phyloP scores from a whole-genome alignment of 2,329 filamentous ascomycete genomes.

The Thyridium curvatum region DNA sequence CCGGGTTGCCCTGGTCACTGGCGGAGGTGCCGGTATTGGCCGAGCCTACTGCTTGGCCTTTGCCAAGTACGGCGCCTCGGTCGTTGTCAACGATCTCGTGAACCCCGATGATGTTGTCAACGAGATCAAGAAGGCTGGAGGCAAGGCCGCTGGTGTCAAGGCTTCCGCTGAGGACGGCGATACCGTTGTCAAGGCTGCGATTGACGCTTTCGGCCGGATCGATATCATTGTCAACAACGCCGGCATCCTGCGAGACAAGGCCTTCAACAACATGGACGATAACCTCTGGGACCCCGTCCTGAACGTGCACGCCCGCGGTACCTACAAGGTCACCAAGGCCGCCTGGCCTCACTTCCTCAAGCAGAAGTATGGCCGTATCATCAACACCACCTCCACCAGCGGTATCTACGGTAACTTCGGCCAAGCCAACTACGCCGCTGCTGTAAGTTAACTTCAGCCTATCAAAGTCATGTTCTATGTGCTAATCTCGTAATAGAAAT shows the following conservation, averaged over 20 bases:
- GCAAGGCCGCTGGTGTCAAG: constrained; percentile 88
- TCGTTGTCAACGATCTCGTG: constrained; percentile 94
- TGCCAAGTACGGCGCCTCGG: constrained; percentile 72
- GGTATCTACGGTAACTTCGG: constrained; percentile 99
- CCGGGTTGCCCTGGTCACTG: constrained; percentile 81
- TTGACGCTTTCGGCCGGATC: constrained; percentile 87
- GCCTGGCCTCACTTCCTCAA: constrained; percentile 97
- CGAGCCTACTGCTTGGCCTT: constrained; percentile 82
- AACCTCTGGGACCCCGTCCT: constrained; percentile 87
- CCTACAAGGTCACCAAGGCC: constrained; percentile 94
- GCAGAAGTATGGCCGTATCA: constrained; percentile 94
- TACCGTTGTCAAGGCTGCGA: constrained; percentile 82
- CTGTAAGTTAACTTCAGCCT: constrained; percentile 46
- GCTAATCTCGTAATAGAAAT: constrained; percentile 50
- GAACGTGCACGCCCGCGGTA: constrained; percentile 87
- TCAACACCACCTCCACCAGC: constrained; percentile 95
- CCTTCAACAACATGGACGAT: constrained; percentile 96
- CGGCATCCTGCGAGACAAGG: constrained; percentile 95
- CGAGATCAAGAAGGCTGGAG: constrained; percentile 86
- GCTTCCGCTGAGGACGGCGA: constrained; percentile 92
- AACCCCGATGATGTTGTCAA: constrained; percentile 86
- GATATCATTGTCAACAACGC: constrained; percentile 98
- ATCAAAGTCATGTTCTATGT: neutral
- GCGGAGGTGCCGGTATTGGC: constrained; percentile 83
- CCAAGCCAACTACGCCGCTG: constrained; percentile 93